phyloP scores from a whole-genome alignment of 2,329 filamentous ascomycete species.

The Verticillium nubilum region DNA sequence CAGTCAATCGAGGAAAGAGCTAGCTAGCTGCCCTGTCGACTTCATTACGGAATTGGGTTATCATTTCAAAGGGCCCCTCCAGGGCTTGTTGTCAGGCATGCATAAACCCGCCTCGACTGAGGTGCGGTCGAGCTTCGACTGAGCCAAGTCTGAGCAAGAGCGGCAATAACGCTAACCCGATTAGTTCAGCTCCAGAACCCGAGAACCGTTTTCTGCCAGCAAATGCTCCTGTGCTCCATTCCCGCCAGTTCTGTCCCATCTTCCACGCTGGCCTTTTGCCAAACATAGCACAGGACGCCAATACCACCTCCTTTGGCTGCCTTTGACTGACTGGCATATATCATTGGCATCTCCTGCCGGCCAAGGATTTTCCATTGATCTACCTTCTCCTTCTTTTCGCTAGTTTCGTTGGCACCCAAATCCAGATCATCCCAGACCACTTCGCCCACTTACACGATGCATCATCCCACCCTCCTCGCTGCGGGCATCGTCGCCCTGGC shows the following conservation, averaged over 20 bases:
- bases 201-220: background rate
- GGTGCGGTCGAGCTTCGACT: no score
- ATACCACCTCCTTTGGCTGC: slow-evolving; percentile 1
- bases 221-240: background rate
- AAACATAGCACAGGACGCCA: slow-evolving; percentile 19
- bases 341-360: background rate
- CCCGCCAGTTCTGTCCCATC: slow-evolving; percentile 2
- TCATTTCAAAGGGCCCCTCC: no score
- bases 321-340: background rate
- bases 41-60: no score
- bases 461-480: slow-evolving; percentile 45
- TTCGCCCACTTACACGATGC: slow-evolving; percentile 35
- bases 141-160: no score
- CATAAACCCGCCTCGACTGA: no score
- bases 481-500: slow-evolving; percentile 58
- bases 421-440: background rate
- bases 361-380: slow-evolving; percentile 8
- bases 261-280: slow-evolving; percentile 42
- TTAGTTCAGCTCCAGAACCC: no score
- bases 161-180: no score
- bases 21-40: no score
- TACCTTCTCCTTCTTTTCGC: slow-evolving; percentile 3
- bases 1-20: no score
- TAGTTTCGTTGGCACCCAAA: slow-evolving; percentile 4
- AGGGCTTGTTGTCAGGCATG: no score